These are phyloP conservation scores for Clitopilus passeckerianus DNA, from an alignment of 768 basidiomycete genomes.

Conservation along the genomic window DNA sequence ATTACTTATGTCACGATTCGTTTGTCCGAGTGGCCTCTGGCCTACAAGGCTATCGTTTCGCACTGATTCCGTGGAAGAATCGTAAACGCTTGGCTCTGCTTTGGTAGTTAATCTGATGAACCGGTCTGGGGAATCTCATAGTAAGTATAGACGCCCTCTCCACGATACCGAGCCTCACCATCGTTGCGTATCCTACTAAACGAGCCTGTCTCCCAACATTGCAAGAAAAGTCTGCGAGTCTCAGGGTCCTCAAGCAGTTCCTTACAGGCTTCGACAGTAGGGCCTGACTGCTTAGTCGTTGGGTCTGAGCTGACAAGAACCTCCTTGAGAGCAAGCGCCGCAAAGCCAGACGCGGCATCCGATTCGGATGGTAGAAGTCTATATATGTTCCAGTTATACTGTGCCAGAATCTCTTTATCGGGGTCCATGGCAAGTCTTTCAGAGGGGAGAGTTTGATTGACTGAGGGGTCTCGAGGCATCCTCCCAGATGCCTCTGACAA, in stretches of 20 bases:
- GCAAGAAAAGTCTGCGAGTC: neutral
- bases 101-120: no score
- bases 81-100: no score
- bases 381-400: neutral
- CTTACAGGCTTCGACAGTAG: neutral
- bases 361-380: neutral
- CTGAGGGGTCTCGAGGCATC: no score
- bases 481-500: no score
- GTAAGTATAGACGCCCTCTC: neutral
- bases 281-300: neutral
- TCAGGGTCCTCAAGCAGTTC: neutral
- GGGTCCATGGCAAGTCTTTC: no score
- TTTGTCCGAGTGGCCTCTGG: no score
- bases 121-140: neutral
- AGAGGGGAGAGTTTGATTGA: no score
- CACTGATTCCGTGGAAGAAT: no score
- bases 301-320: no score
- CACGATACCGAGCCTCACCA: neutral
- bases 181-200: neutral
- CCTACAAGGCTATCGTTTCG: no score
- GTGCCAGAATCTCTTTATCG: neutral
- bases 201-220: neutral
- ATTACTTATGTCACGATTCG: no score
- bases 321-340: neutral
- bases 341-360: neutral